Conservation (phyloP, 2,329 filamentous ascomycete species). For the Aspergillus japonicus region DNA sequence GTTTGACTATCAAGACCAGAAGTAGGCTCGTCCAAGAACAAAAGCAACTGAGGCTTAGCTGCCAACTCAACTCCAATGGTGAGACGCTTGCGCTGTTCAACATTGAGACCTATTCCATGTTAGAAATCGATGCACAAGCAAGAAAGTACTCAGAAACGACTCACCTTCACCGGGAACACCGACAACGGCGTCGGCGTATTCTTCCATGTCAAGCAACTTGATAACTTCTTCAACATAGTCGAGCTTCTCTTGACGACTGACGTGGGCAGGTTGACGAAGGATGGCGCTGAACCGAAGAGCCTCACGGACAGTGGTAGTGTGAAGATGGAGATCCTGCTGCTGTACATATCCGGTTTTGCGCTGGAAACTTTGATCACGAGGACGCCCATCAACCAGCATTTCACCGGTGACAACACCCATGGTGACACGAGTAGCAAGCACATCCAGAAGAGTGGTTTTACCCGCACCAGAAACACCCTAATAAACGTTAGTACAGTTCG, state of each 20-base stretch:
- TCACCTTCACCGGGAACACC: slow-evolving; percentile 82
- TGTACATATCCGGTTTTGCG: slow-evolving; percentile 90
- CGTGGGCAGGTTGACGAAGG: slow-evolving; percentile 75
- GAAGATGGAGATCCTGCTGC: slow-evolving; percentile 85
- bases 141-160: neutral
- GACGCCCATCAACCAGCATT: slow-evolving; percentile 76
- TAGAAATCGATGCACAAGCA: slow-evolving; percentile 1
- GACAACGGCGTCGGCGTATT: slow-evolving; percentile 86
- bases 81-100: slow-evolving; percentile 69
- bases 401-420: slow-evolving; percentile 87
- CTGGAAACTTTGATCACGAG: slow-evolving; percentile 79
- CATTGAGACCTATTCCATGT: slow-evolving; percentile 48
- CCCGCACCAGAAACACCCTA: slow-evolving; percentile 81
- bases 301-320: slow-evolving; percentile 83
- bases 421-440: slow-evolving; percentile 78
- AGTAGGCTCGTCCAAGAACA: slow-evolving; percentile 94
- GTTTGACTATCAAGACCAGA: slow-evolving; percentile 92
- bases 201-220: slow-evolving; percentile 83
- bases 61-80: slow-evolving; percentile 96
- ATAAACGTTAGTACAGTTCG: slow-evolving; percentile 19
- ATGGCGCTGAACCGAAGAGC: slow-evolving; percentile 82
- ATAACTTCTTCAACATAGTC: slow-evolving; percentile 90
- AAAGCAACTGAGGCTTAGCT: slow-evolving; percentile 81
- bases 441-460: slow-evolving; percentile 87
- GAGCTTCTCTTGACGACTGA: slow-evolving; percentile 74